Evolutionary conservation across 2,329 filamentous ascomycete species (phyloP), one percentile per base, ranked within the genome.

Genomic region (Colletotrichum sp.): DNA sequence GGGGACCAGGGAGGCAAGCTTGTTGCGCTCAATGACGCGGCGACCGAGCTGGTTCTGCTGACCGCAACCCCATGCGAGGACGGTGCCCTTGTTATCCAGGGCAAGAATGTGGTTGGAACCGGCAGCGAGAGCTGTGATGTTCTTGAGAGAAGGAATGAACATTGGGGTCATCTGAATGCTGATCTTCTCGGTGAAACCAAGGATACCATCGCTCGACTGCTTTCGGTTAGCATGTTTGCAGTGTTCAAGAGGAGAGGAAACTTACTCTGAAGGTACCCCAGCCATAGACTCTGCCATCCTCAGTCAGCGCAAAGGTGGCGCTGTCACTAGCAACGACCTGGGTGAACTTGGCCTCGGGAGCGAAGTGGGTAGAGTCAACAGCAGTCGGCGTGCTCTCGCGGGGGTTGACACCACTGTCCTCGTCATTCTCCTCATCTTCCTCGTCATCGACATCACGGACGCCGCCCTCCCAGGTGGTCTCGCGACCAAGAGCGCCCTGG

Each of bases 401-500:
- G n/a, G 94, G 92, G 83, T 96, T 96, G 79, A 96, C 84, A 38
- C 92, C 92, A 52, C 88, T 89, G 77, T 92, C 92, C 65, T 93
- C 90, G 34, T 90, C 88, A 8, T 82, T 80, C 2, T 77, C 79
- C 8, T 72, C 69, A 12, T 75, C 72, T 38, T 75, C 76, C 7
- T 85, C 83, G 2, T 81, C 88, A 48, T 91, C 90, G 75, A 88
- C 86, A 69, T 92, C 90, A 72, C 90, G 88, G 34, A 90, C 84
- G 21, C 92, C 92, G 65, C 93, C 93, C 3, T 93, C 91, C 89
- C 92, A 93, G 15, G 86, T 86, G 90, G 38, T 96, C 81, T 94
- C 91, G 81, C 95, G 90, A 57, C 95, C 95, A 48, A 98, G 89
- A 10, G 95, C 94, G 77, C 94, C 94, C 81, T 96, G 93, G 81